A percentile compares a stretch with the other conserved stretches of the same genome.
phyloP scores from a whole-genome alignment of 805 yeast genomes.

The Jamesozyma hellenica region DNA sequence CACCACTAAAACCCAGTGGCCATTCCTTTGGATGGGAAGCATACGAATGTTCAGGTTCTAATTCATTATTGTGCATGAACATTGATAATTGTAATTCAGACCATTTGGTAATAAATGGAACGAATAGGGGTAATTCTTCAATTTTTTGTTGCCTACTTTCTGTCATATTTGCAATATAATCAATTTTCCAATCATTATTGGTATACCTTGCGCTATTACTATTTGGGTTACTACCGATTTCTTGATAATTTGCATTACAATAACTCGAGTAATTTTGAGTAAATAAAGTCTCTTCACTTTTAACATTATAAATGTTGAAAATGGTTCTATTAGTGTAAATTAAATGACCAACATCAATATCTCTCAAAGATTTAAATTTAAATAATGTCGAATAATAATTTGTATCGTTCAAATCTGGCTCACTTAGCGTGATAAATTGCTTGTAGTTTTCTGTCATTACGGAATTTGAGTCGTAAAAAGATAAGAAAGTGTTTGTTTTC shows the following conservation, averaged over 20 bases:
- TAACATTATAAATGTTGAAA: constrained; percentile 66
- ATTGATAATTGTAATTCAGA: constrained; percentile 75
- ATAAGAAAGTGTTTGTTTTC: constrained; percentile 64
- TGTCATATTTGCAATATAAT: constrained; percentile 51
- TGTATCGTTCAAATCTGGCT: constrained; percentile 44
- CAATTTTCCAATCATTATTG: constrained; percentile 68
- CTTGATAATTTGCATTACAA: constrained; percentile 53
- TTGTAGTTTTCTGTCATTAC: constrained; percentile 83
- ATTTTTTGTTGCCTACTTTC: constrained; percentile 40
- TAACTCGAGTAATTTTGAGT: constrained; percentile 53
- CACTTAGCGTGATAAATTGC: constrained; percentile 69
- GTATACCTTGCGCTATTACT: constrained; percentile 35
- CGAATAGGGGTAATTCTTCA: constrained; percentile 40
- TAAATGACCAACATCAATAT: constrained; percentile 37
- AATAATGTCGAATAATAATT: constrained; percentile 69
- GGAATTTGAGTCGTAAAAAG: constrained; percentile 93
- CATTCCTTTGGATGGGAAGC: constrained; percentile 85
- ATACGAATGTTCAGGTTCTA: constrained; percentile 85
- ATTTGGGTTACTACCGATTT: constrained; percentile 89
- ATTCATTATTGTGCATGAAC: constrained; percentile 86
- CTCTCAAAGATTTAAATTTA: constrained; percentile 52
- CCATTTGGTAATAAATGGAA: constrained; percentile 82
- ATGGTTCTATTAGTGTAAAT: constrained; percentile 58
- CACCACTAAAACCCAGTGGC: constrained; percentile 86
- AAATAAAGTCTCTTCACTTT: constrained; percentile 88